Evolutionary conservation across 768 basidiomycete genomes (phyloP), one percentile per base, ranked within the genome.

Genomic region (Porphyrellus cyaneotinctus): DNA sequence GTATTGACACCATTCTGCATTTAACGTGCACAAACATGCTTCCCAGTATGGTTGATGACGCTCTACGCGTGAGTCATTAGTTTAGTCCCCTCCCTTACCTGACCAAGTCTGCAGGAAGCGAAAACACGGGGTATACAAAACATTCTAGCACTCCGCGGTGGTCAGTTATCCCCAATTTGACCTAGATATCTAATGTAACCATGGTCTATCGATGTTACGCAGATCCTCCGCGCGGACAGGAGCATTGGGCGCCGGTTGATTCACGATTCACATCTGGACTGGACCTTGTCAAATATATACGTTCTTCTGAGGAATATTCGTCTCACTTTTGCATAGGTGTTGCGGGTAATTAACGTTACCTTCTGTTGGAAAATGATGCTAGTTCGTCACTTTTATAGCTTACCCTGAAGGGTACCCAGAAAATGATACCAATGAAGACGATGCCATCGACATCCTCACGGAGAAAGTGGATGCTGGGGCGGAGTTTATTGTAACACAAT

Each of bases 21-120:
- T 69, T 99, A 59, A 97, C 95, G 8, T 98, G 95, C 74, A 97
- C 97, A 30, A 97, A 97, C 70, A 95, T 98, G 88, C 82, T 88
- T 62, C 76, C 85, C 59, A 91, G 92, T 20, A 84, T 87, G 68
- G 83, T 99, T 6, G 90, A 97, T 64, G 81, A 83, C 45, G 85
- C 87, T n/a, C 71, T 99, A 42, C 79, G 81, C 72, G 95, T 97
- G 61, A 53, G 80, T 66, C 47, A 10, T 31, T 37, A 8, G 26
- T 8, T 17, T 44, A 1, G 11, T 11, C 42, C 6, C 42, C 37
- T 43, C 37, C 13, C 7, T 6, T 53, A 55, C 42, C 47, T 49
- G 45, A 51, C 53, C 12, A 43, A 53, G 41, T 36, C 23, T 18
- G n/a, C 59, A 88, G 94, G 78, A 78, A 54, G 91, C 90, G 3